phyloP scores from a whole-genome alignment of 352 stramenopile genomes.

The Phytopythium aichiense region DNA sequence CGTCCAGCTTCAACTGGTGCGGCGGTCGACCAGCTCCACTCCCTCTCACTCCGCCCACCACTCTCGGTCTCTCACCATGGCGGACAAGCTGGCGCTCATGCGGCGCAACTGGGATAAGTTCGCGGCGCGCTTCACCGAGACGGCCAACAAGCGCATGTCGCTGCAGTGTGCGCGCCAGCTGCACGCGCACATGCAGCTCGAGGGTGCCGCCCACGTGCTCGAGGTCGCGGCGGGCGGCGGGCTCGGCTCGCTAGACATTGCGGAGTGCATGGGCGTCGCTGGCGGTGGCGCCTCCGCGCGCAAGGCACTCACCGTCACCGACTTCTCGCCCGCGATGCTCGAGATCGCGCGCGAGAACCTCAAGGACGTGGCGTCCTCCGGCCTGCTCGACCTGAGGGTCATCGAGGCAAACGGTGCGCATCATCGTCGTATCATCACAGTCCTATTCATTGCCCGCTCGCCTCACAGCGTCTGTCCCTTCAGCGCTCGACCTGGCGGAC shows the following conservation, averaged over 20 bases:
- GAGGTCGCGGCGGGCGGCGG: slow-evolving; percentile 46
- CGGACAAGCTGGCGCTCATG: slow-evolving; percentile 4
- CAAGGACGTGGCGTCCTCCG: slow-evolving; percentile 1
- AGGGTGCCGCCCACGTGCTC: slow-evolving; percentile 30
- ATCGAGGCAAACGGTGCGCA: slow-evolving; percentile 30
- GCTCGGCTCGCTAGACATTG: slow-evolving; percentile 38
- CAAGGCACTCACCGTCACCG: slow-evolving; percentile 31
- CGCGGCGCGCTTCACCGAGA: slow-evolving; percentile 37
- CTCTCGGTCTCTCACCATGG: neutral
- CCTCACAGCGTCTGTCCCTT: neutral
- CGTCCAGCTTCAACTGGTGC: neutral
- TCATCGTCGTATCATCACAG: neutral
- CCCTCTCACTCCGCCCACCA: neutral
- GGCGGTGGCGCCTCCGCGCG: neutral
- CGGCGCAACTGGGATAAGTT: slow-evolving; percentile 28
- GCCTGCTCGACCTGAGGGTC: slow-evolving; percentile 24
- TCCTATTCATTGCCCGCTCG: neutral
- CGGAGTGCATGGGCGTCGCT: neutral
- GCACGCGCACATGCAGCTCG: slow-evolving; percentile 50
- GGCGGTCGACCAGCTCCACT: too few species aligned
- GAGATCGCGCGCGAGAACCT: slow-evolving; percentile 29
- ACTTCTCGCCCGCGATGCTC: slow-evolving; percentile 45
- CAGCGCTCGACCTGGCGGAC: slow-evolving; percentile 36
- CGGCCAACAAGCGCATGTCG: slow-evolving; percentile 43
- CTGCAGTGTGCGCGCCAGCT: slow-evolving; percentile 38